Base-by-base conservation (phyloP, 2,329 filamentous ascomycete species). In the Trichoderma sp. region DNA sequence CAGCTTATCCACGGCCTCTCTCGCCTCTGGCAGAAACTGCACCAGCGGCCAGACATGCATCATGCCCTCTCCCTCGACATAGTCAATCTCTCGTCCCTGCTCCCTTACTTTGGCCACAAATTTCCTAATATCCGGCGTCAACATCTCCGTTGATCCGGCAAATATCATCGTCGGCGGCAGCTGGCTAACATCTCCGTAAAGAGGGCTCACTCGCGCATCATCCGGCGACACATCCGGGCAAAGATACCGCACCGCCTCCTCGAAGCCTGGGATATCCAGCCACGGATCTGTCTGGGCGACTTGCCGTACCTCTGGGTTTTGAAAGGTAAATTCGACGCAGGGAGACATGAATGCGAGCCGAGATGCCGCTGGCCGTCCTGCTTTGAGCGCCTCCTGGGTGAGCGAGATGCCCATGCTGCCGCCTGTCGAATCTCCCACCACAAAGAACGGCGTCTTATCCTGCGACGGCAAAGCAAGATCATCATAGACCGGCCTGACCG, bases 21-120 rank as follows among this genome's bases (percentile, higher is more conserved):
- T 73, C 4, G 75, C 78, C 70, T 81, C 79, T 30, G 75, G 74
- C 4, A 79, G 74, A 8, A 69, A 69, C 23, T 78, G 75, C 5
- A 80, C 50, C 39, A 80, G 26, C 6, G 78, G 78, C 79, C 79
- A 81, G 9, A 78, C 78, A 39, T 81, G 79, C 62, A 80, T 74
- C 79, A 81, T 77, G 6, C 77, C 78, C 72, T 77, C 75, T 15
- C 79, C 79, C 15, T 76, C 55, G 5, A 80, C 73, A 11, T 79
- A 63, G 39, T 78, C 78, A 26, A 77, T 76, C 47, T 78, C 73
- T 13, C 75, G 71, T 5, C 77, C 78, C 12, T 75, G 70, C 8
- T 75, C 75, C 71, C 67, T 73, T 12, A 73, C 78, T 70, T 76
- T 77, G 7, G 75, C 73, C 7, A 75, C 79, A 75, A 80, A 77